Conservation (phyloP, 1,284 basidiomycete genomes). For the Cystobasidium sp. region DNA sequence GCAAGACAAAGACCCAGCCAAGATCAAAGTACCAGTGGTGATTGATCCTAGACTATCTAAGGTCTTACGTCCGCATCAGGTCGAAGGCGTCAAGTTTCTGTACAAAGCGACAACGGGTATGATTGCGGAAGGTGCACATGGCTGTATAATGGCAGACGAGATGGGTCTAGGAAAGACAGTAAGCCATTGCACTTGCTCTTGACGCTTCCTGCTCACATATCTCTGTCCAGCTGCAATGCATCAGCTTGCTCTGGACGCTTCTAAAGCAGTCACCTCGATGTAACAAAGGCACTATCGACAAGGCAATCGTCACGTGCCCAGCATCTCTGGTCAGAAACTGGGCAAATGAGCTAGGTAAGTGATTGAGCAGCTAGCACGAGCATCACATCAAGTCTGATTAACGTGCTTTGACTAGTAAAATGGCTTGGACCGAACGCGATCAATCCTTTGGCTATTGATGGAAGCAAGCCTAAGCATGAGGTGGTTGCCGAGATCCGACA, state of each 20-base stretch:
- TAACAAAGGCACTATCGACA: conserved; percentile 87
- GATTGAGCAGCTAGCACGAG: no score
- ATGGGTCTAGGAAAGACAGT: conserved; percentile 78
- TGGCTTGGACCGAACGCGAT: conserved; percentile 88
- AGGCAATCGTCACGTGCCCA: conserved; percentile 97
- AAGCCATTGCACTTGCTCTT: neutral
- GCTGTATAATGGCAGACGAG: conserved; percentile 98
- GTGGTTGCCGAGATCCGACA: conserved; percentile 76
- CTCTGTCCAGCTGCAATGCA: conserved; percentile 77
- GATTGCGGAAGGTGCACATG: conserved; percentile 87
- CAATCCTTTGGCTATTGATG: conserved; percentile 81
- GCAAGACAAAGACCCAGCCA: conserved; percentile 56
- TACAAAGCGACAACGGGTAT: conserved; percentile 94
- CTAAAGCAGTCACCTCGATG: conserved; percentile 92
- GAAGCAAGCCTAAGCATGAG: conserved; percentile 82
- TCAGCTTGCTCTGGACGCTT: conserved; percentile 94
- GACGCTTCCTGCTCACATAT: neutral
- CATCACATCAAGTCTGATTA: conserved; percentile 12
- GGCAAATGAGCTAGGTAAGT: conserved; percentile 90
- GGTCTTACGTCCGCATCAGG: conserved; percentile 92
- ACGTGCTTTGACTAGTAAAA: conserved; percentile 66
- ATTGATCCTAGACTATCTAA: conserved; percentile 87
- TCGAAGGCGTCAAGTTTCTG: conserved; percentile 98
- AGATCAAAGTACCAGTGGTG: conserved; percentile 89
- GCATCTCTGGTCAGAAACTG: conserved; percentile 97